Percentiles rank a stretch among this genome's conserved stretches.
phyloP scores from a whole-genome alignment of 805 yeast genomes.

The Saccharomycodes ludwigii region DNA sequence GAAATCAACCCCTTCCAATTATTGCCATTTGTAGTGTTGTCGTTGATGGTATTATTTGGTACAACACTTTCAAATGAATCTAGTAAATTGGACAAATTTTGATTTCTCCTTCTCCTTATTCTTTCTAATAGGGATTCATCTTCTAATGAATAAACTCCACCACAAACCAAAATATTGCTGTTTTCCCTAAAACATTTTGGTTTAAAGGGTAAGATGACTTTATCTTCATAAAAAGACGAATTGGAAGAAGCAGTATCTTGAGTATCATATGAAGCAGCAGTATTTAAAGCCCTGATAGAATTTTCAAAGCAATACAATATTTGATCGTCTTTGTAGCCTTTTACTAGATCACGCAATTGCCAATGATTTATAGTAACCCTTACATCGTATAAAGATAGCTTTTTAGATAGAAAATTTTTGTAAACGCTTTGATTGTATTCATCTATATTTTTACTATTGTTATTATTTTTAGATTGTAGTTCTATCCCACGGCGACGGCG shows the following conservation, averaged over 20 bases:
- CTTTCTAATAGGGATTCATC: no score
- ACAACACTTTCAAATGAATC: no score
- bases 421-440: constrained; percentile 1
- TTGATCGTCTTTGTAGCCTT: constrained; percentile 32
- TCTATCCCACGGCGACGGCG: no score
- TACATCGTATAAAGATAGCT: constrained; percentile 18
- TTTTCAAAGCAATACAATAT: no score
- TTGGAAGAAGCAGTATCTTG: no score
- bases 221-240: constrained; percentile 20
- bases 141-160: no score
- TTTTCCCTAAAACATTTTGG: constrained; percentile 60
- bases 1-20: constrained; percentile 54
- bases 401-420: neutral
- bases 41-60: neutral
- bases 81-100: no score
- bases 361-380: constrained; percentile 39
- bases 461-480: neutral
- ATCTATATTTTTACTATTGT: neutral
- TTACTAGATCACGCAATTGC: constrained; percentile 71
- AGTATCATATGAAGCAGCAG: constrained; percentile 13
- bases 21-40: constrained; percentile 1
- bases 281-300: constrained; percentile 34
- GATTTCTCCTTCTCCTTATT: no score
- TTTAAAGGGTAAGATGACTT: constrained; percentile 43
- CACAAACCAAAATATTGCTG: constrained; percentile 41